phyloP scores from a whole-genome alignment of 1,284 basidiomycete species.

The Rhizoctonia solani region DNA sequence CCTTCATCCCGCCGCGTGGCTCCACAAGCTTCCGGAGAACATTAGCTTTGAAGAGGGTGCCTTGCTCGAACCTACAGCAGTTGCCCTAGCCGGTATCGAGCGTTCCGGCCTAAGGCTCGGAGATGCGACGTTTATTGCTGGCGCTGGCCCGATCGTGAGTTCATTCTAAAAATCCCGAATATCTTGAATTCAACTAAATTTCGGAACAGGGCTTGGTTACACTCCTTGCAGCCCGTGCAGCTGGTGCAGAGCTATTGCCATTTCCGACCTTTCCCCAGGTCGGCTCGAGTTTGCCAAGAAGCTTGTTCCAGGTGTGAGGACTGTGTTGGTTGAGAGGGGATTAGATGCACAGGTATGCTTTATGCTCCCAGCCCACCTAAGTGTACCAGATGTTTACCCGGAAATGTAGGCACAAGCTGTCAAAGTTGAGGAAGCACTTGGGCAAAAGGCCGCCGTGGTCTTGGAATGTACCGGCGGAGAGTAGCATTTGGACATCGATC shows the following conservation, averaged over 20 bases:
- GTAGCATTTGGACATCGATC: constrained; percentile 82
- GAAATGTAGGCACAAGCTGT: constrained; percentile 19
- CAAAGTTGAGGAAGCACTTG: constrained; percentile 13
- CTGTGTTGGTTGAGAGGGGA: constrained; percentile 46
- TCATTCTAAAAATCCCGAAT: background rate
- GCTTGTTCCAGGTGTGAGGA: constrained; percentile 52
- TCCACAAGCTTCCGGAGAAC: constrained; percentile 54
- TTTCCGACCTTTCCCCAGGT: constrained; percentile 54
- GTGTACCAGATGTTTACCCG: background rate
- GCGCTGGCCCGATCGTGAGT: constrained; percentile 43
- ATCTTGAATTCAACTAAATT: background rate
- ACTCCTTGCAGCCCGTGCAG: constrained; percentile 53
- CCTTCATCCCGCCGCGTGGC: constrained; percentile 56
- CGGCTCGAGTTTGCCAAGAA: constrained; percentile 55
- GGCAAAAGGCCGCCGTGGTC: constrained; percentile 50
- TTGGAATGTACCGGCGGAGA: constrained; percentile 90
- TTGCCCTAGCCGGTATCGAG: constrained; percentile 56
- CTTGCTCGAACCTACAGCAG: constrained; percentile 54
- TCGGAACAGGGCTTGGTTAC: constrained; percentile 53
- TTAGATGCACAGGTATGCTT: constrained; percentile 42
- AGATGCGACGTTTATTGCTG: constrained; percentile 50
- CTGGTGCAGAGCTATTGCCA: constrained; percentile 56
- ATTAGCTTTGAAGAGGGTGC: constrained; percentile 55
- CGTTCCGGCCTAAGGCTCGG: constrained; percentile 52
- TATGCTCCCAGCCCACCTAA: constrained; percentile 38